Evolutionary conservation across 306 rosid genomes (phyloP).

Genomic region (Purshia tridentata): DNA sequence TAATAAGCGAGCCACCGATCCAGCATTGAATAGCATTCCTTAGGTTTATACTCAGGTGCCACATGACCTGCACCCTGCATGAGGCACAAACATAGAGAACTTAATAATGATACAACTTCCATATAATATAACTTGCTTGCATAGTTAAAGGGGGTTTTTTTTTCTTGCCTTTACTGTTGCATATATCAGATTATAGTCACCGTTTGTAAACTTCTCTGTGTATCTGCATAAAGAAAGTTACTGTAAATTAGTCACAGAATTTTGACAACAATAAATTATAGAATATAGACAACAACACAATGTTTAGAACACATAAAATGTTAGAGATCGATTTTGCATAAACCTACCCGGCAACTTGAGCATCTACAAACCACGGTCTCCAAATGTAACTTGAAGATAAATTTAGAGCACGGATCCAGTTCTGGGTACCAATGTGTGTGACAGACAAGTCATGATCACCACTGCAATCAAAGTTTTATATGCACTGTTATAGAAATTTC

Average conservation of each 20-base stretch:
- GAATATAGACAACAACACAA: neutral
- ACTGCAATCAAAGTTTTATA: conserved; percentile 8
- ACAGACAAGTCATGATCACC: conserved; percentile 34
- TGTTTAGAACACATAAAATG: neutral
- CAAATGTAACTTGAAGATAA: conserved; percentile 18
- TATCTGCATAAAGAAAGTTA: conserved; percentile 19
- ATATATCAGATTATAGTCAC: conserved; percentile 15
- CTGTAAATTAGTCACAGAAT: neutral
- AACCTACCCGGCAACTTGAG: conserved; percentile 37
- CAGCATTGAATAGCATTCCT: conserved; percentile 27
- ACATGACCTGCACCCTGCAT: conserved; percentile 32
- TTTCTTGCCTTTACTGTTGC: conserved; percentile 27
- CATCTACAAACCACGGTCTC: conserved; percentile 34
- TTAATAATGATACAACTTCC: neutral
- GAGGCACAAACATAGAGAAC: neutral
- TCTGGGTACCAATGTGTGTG: conserved; percentile 29
- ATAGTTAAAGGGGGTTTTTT: neutral
- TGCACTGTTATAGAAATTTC: neutral
- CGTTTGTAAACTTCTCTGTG: conserved; percentile 17
- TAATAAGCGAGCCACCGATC: conserved; percentile 30
- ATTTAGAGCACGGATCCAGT: conserved; percentile 26
- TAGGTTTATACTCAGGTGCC: conserved; percentile 30
- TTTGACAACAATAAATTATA: neutral
- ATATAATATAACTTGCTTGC: neutral
- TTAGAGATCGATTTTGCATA: neutral